A percentile compares a stretch with the other conserved stretches of the same genome.
Conservation (phyloP, 2,329 filamentous ascomycete genomes). For the Lachnellula willkommii region DNA sequence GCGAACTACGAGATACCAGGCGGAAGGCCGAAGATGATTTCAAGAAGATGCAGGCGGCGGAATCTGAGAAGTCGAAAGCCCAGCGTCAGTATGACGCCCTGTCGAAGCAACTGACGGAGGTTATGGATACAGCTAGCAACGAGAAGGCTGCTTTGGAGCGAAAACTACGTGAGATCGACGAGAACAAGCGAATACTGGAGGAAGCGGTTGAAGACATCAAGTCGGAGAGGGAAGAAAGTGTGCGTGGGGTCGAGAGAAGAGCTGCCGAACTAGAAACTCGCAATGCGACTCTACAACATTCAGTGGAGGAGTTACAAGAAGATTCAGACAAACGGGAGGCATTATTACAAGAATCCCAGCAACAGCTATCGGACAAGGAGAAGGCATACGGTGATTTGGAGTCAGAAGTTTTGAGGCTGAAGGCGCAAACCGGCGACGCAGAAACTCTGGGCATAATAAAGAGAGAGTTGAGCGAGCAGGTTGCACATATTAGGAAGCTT, state of each 20-base stretch:
- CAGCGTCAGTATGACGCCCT: slow-evolving; percentile 45
- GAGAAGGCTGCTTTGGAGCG: slow-evolving; percentile 64
- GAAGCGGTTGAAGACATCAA: slow-evolving; percentile 75
- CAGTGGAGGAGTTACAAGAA: slow-evolving; percentile 43
- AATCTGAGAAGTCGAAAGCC: slow-evolving; percentile 48
- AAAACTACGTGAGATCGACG: slow-evolving; percentile 63
- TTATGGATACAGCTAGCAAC: slow-evolving; percentile 45
- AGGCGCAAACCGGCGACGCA: slow-evolving; percentile 78
- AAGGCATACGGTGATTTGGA: slow-evolving; percentile 68
- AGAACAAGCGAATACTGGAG: slow-evolving; percentile 66
- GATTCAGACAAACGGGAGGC: slow-evolving; percentile 37
- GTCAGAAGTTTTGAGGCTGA: slow-evolving; percentile 75
- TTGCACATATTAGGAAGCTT: slow-evolving; percentile 80
- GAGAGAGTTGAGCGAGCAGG: slow-evolving; percentile 82
- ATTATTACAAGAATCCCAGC: slow-evolving; percentile 29
- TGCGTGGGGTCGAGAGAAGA: slow-evolving; percentile 57
- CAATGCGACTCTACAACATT: slow-evolving; percentile 52
- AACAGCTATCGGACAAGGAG: slow-evolving; percentile 58
- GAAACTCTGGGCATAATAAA: slow-evolving; percentile 83
- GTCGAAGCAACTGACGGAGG: slow-evolving; percentile 46
- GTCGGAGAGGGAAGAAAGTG: slow-evolving; percentile 61
- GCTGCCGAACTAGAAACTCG: slow-evolving; percentile 57
- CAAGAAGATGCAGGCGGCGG: slow-evolving; percentile 57
- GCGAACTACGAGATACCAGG: slow-evolving; percentile 75
- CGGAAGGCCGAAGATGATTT: slow-evolving; percentile 82